Evolutionary conservation across 139 green algal species (phyloP).

Genomic region (Tetratostichococcus sp.): DNA sequence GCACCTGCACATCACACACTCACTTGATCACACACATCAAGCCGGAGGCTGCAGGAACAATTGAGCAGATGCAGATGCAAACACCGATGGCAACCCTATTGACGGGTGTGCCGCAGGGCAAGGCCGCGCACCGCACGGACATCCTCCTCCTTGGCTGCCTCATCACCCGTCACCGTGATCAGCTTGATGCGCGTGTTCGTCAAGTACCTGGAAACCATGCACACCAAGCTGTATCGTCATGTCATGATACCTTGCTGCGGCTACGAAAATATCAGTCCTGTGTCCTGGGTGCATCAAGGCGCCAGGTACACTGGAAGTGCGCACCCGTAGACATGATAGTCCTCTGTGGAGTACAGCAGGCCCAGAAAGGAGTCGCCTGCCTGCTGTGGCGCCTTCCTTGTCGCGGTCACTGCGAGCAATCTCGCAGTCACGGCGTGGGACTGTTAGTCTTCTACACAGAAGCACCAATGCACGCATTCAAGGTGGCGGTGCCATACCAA

Average conservation of each 20-base stretch:
- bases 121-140: constrained; percentile 33
- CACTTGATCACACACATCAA: no score
- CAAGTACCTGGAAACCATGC: constrained; percentile 46
- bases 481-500: background rate
- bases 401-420: constrained; percentile 6
- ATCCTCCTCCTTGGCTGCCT: constrained; percentile 49
- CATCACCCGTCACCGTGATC: constrained; percentile 63
- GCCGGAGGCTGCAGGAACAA: no score
- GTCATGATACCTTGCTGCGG: no score
- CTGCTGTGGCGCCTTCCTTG: constrained; percentile 31
- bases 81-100: background rate
- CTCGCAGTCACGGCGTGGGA: no score
- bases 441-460: background rate
- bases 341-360: constrained; percentile 77
- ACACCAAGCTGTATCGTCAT: background rate
- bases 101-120: no score
- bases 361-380: constrained; percentile 70
- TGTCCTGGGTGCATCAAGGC: no score
- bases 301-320: no score
- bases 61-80: no score
- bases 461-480: background rate
- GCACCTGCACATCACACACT: constrained; percentile 54
- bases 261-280: no score
- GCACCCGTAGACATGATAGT: constrained; percentile 75
- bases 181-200: constrained; percentile 79